These are phyloP conservation scores for Penicillium waksmanii DNA, from an alignment of 495 filamentous ascomycete species.

Conservation along the genomic window DNA sequence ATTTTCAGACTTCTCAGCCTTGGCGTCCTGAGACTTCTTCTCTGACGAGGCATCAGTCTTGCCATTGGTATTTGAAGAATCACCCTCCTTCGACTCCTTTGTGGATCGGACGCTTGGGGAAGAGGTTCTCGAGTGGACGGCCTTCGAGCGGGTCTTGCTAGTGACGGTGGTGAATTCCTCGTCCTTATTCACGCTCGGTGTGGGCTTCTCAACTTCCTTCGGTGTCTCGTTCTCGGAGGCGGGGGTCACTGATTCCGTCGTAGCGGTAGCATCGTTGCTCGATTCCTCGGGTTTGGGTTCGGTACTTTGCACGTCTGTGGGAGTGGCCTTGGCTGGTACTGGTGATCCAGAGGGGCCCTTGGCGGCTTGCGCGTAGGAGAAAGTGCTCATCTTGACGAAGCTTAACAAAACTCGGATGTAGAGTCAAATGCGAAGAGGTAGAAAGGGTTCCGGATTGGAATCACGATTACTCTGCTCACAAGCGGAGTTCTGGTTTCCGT, in stretches of 20 bases:
- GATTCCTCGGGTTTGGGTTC: constrained; percentile 38
- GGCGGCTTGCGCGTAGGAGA: constrained; percentile 96
- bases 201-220: constrained; percentile 34
- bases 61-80: constrained; percentile 67
- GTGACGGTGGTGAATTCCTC: constrained; percentile 36
- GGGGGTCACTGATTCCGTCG: constrained; percentile 24
- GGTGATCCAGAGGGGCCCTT: constrained; percentile 64
- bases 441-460: constrained; percentile 17
- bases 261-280: constrained; percentile 21
- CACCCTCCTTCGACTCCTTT: constrained; percentile 70
- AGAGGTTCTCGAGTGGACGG: constrained; percentile 59
- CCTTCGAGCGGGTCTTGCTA: constrained; percentile 39
- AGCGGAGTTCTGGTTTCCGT: constrained; percentile 25
- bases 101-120: constrained; percentile 70
- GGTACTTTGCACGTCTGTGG: constrained; percentile 33
- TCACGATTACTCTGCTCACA: constrained; percentile 31
- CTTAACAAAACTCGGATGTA: constrained; percentile 19
- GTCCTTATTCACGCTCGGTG: constrained; percentile 33
- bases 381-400: constrained; percentile 41
- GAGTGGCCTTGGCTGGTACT: constrained; percentile 39
- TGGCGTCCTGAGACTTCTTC: constrained; percentile 64
- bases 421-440: constrained; percentile 9
- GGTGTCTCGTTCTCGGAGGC: constrained; percentile 30
- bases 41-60: constrained; percentile 68
- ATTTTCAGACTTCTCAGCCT: constrained; percentile 36